phyloP scores from a whole-genome alignment of 805 yeast species.

The Ogataea salicorniae region DNA sequence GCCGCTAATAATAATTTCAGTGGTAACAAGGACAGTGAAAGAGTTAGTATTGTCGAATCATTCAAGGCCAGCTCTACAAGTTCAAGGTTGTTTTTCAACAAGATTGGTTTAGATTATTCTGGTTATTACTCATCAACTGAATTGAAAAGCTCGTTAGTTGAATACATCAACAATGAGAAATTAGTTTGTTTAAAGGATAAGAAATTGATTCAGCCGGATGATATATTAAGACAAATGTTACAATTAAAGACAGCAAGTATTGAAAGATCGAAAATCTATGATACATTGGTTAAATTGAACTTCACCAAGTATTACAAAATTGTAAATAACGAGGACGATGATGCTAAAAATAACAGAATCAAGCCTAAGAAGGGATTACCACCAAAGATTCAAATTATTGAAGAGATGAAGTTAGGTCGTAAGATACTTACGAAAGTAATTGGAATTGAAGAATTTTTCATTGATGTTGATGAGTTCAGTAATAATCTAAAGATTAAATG shows the following conservation, averaged over 20 bases:
- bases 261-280: constrained; percentile 42
- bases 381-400: constrained; percentile 61
- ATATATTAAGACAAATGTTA: constrained; percentile 22
- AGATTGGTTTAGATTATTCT: constrained; percentile 33
- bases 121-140: constrained; percentile 49
- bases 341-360: constrained; percentile 20
- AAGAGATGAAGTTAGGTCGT: constrained; percentile 77
- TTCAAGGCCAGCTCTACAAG: constrained; percentile 55
- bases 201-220: constrained; percentile 52
- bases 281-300: constrained; percentile 34
- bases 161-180: constrained; percentile 49
- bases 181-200: constrained; percentile 50
- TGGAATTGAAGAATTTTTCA: constrained; percentile 61
- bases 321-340: constrained; percentile 34
- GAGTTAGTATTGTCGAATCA: constrained; percentile 32
- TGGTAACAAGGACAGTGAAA: constrained; percentile 3
- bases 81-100: constrained; percentile 39
- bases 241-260: constrained; percentile 18
- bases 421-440: constrained; percentile 70
- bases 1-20: background rate
- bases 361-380: constrained; percentile 56
- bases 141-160: constrained; percentile 45
- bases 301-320: constrained; percentile 49
- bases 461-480: constrained; percentile 62
- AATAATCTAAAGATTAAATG: constrained; percentile 70